These are phyloP conservation scores for Kalanchoe fedtschenkoi DNA, from an alignment of 164 flowering plant genomes.

Conservation along the genomic window DNA sequence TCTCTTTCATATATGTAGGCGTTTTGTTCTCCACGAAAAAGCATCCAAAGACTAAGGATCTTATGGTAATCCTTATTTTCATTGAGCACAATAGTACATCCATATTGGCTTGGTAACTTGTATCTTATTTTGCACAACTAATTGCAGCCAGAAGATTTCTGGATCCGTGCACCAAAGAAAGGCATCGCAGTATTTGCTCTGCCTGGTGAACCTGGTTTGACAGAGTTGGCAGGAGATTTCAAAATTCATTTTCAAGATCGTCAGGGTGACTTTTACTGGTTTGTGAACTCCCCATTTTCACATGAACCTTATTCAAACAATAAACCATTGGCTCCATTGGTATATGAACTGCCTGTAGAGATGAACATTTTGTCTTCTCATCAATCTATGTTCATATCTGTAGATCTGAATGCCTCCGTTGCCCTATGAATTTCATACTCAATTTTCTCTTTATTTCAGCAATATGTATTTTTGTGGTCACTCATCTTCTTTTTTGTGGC, in stretches of 20 bases:
- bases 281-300: slow-evolving; percentile 12
- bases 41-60: slow-evolving; percentile 83
- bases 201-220: slow-evolving; percentile 93
- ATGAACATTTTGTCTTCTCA: no score
- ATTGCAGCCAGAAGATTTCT: slow-evolving; percentile 87
- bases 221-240: slow-evolving; percentile 90
- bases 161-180: slow-evolving; percentile 85
- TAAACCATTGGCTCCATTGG: neutral
- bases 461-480: neutral
- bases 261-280: slow-evolving; percentile 98
- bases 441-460: neutral
- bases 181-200: slow-evolving; percentile 88
- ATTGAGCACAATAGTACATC: neutral
- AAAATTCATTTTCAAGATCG: slow-evolving; percentile 91
- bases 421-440: no score
- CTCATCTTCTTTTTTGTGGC: slow-evolving; percentile 11
- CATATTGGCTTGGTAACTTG: neutral
- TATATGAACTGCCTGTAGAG: neutral
- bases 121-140: neutral
- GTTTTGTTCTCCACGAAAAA: slow-evolving; percentile 75
- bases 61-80: slow-evolving; percentile 36
- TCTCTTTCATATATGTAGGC: slow-evolving; percentile 29
- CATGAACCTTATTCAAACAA: no score
- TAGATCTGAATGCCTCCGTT: no score
- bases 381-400: no score